A percentile compares a stretch with the other conserved stretches of the same genome.
Evolutionary conservation across 495 filamentous ascomycete genomes (phyloP).

Genomic region (Aspergillus cavernicola): DNA sequence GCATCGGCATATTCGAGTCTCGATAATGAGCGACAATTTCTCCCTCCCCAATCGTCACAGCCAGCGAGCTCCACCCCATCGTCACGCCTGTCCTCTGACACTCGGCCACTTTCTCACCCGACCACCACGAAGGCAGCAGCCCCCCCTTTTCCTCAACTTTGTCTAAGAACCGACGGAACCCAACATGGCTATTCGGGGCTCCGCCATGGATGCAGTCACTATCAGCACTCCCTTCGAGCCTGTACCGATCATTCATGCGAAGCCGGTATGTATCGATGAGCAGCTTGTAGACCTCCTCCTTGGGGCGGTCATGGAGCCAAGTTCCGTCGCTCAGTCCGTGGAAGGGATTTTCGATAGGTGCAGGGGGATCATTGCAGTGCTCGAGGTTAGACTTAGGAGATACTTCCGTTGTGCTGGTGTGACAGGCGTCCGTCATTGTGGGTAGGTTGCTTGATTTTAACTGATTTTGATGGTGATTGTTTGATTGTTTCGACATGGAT

Average conservation of each 20-base stretch:
- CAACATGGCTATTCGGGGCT: conserved; percentile 2
- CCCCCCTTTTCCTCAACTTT: conserved; percentile 17
- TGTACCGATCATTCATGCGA: conserved; percentile 38
- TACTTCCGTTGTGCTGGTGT: neutral
- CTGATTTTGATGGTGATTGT: no score
- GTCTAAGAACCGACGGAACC: conserved; percentile 25
- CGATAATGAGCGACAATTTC: conserved; percentile 39
- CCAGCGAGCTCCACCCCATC: conserved; percentile 18
- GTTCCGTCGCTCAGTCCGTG: conserved; percentile 3
- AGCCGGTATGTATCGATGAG: conserved; percentile 48
- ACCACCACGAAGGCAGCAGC: conserved; percentile 45
- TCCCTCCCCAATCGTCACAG: conserved; percentile 24
- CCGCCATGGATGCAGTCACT: conserved; percentile 27
- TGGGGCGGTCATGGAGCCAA: conserved; percentile 21
- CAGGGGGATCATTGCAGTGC: conserved; percentile 20
- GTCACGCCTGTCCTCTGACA: conserved; percentile 24
- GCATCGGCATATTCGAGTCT: conserved; percentile 37
- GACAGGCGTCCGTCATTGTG: neutral
- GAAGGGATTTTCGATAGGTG: conserved; percentile 12
- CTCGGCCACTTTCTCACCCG: conserved; percentile 20
- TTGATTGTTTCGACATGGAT: no score
- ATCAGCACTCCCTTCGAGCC: conserved; percentile 17
- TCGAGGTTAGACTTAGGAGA: neutral
- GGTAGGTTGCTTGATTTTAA: no score
- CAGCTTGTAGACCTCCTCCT: conserved; percentile 40